Evolutionary conservation across 1,284 basidiomycete genomes (phyloP), one percentile per base, ranked within the genome.

Genomic region (Naganishia sp.): DNA sequence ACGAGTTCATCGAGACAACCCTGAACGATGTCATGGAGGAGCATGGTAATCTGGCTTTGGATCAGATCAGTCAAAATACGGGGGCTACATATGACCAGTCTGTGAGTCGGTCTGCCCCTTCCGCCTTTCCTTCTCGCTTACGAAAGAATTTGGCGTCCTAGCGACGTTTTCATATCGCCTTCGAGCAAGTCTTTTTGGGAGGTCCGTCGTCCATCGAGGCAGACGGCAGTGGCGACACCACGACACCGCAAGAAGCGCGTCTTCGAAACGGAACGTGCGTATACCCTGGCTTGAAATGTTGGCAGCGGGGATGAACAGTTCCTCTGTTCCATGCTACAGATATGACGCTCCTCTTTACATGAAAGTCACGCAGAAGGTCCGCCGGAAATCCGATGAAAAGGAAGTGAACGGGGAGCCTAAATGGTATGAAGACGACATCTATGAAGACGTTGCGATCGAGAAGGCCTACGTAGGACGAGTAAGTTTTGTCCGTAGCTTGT

Each of bases 11-110:
- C 56, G 92, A 95, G 79, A 98, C 97, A 76, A 98, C 94, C n/a
- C 97, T 99, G 90, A 95, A 99, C 81, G 95, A 99, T 78, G 85
- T 99, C 41, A 94, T 99, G 42, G 95, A 99, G 76, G 96, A 99
- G 81, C 93, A 92, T 72, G 83, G 88, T 41, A 91, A 92, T 73
- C 86, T 99, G 75, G 94, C 95, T 68, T 83, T 99, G 60, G 95
- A 99, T 81, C 95, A 99, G 80, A 89, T 89, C 67, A 90, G 93
- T 76, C 61, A 63, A 25, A 63, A 63, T 25, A 63, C 61, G 9
- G 61, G 61, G 17, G 61, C 51, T 18, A 53, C 52, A 17, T 63
- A 63, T 46, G 61, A 63, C 53, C 51, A 53, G 61, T 53, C 61
- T 9, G 52, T 53, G 51, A 63, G 52, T 53, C 32, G 6, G 6